Evolutionary conservation across 257 asterid genomes (phyloP), one percentile per base, ranked within the genome.

Genomic region (Orobanche coerulescens): DNA sequence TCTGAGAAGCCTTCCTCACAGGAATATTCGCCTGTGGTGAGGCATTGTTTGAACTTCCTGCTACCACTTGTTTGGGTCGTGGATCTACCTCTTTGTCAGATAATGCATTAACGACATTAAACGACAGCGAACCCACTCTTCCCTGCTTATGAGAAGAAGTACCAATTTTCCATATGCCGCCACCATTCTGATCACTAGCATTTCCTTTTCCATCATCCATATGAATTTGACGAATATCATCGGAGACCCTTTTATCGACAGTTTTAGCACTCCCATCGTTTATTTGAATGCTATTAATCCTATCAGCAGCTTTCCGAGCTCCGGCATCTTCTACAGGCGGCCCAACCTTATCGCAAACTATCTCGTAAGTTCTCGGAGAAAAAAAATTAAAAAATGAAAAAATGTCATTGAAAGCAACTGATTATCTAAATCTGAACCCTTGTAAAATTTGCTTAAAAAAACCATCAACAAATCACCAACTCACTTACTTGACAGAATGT

Each of bases 401-500:
- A 43, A 15, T 43, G 0, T 0, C 3, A 37, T 37, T 37, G 4
- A 12, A n/a, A n/a, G 2, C 42, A 36, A 1, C 19, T 42, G 19
- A 42, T n/a, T 4, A 42, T n/a, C 1, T 42, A 42, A 42, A 13
- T 13, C 9, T n/a, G 10, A 48, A 30, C 36, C 14, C 7, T 44
- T 22, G 18, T 31, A 12, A 14, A n/a, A n/a, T n/a, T n/a, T 18
- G 24, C 2, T 36, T 26, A 4, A 66, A 13, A 12, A 31, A 14
- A 36, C 7, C 34, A 60, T 24, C 31, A 18, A 64, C 2, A 16
- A 6, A 53, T 15, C 10, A 61, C n/a, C 30, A 56, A 68, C 85
- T n/a, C n/a, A n/a, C n/a, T 77, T 73, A 84, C 92, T 46, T 30
- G 86, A 69, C 84, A 75, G 67, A 84, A 87, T 54, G 95, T 80